Base-by-base conservation (phyloP, 2,329 filamentous ascomycete genomes). In the Fusarium proliferatum region DNA sequence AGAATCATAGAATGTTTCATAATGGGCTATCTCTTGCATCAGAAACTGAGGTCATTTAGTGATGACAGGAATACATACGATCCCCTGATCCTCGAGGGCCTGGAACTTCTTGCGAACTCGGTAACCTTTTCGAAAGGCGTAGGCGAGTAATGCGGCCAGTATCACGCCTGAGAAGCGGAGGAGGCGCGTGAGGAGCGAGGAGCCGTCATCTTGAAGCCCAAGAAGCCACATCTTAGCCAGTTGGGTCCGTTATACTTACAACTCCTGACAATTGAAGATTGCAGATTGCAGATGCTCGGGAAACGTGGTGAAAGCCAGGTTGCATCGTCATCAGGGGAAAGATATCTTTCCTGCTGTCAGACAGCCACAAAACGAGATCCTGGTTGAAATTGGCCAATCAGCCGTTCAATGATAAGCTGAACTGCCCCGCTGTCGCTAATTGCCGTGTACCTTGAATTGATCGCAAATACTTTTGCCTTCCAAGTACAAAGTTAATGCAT, bases 1-100 rank as follows among this genome's bases (percentile, higher is more conserved):
- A 75, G 28, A 15, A 75, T 52, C 65, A 75, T 71, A n/a, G 72
- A 75, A 57, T 73, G 69, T 42, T 75, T 70, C 45, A 75, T 75
- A 3, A 71, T 64, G 16, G 72, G 72, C 69, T 75, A 9, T 38
- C 3, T 17, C 33, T 43, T 7, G 19, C 13, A 28, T 69, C 8
- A 69, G 66, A 38, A 4, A 17, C 19, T 15, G 15, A 2, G 6
- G 2, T 13, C 12, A 6, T 21, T 1, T 11, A 17, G 23, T 1
- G 9, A 8, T 7, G 5, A 17, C 7, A 6, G 23, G 8, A 7
- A n/a, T 21, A 38, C 57, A 36, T 55, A 69, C 57, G 42, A 69
- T 69, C 7, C 58, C 66, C 16, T 69, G 49, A 16, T 51, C 38
- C 36, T 57, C 38, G 9, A 69, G 39, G 52, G 58, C 43, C 21